Evolutionary conservation across 1,284 basidiomycete genomes (phyloP), one percentile per base, ranked within the genome.

Genomic region (Naganishia sp.): DNA sequence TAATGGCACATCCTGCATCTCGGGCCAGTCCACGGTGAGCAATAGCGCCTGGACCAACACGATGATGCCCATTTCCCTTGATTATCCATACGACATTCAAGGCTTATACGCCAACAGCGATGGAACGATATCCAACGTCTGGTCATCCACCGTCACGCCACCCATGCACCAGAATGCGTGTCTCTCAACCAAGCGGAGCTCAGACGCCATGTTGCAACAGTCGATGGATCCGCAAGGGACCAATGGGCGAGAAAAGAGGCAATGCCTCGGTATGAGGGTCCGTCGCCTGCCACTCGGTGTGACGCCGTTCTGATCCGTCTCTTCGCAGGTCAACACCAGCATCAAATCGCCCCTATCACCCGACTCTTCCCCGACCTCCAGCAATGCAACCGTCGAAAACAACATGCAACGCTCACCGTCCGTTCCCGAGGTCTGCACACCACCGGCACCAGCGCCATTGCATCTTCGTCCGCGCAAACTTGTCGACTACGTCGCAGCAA

Each of bases 61-160:
- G 3, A 43, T 52, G 36, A 23, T 43, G 39, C 50, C 59, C 25
- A 36, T 61, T 16, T 61, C 59, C 16, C 36, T 61, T 3, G 46
- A 52, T 15, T 48, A 61, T 28, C 59, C 59, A 25, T 61, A 42
- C 42, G 48, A 61, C 21, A 15, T 61, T 3, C 59, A 61, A 7
- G 52, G 48, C 23, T 61, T 61, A 23, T 52, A 52, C 23, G 59
- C 48, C 7, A 61, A 61, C 48, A 52, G 36, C 25, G 59, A 61
- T 42, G 59, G 59, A 16, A 61, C 59, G 6, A 61, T 43, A 18
- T 61, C 59, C 6, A 43, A 43, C 11, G 9, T 61, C 7, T 13
- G 25, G 31, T 33, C 59, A 10, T 39, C 33, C 33, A 18, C 48
- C 48, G 10, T 52, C 15, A 44, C 42, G 1, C 21, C 48, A 10